phyloP scores from a whole-genome alignment of 2,329 filamentous ascomycete genomes.

The Colletotrichum filicis region DNA sequence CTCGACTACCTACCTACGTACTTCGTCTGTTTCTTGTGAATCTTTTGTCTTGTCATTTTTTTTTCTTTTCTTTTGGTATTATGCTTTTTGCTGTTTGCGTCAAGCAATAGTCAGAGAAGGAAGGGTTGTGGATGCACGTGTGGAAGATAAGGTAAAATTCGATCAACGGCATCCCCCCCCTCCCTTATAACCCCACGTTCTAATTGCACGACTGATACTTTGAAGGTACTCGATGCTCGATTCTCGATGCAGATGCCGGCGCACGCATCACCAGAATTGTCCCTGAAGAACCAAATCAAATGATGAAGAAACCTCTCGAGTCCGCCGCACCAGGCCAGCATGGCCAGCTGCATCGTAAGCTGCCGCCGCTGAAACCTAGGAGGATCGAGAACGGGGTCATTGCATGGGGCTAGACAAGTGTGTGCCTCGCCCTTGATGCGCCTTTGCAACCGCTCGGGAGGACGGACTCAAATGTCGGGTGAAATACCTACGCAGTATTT shows the following conservation, averaged over 20 bases:
- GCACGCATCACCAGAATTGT: neutral
- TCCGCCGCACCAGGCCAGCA: neutral
- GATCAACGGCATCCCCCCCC: neutral
- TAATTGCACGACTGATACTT: neutral
- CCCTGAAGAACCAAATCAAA: neutral
- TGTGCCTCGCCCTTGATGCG: constrained; percentile 10
- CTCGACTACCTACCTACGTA: too few species aligned
- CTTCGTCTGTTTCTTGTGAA: too few species aligned
- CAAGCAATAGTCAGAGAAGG: neutral
- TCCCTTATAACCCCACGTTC: too few species aligned
- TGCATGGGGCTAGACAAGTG: constrained; percentile 29
- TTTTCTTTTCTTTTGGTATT: neutral
- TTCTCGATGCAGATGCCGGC: neutral
- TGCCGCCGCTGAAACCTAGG: constrained; percentile 30
- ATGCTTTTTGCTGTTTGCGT: neutral
- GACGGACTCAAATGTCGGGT: neutral
- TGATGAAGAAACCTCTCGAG: neutral
- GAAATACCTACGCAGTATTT: neutral
- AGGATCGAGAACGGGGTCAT: constrained; percentile 22
- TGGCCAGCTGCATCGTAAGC: constrained; percentile 25
- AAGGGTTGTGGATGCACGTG: neutral
- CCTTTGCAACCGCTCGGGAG: constrained; percentile 2
- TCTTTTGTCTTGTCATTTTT: too few species aligned
- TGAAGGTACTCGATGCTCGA: neutral
- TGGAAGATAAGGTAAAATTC: neutral